Base-by-base conservation (phyloP, 1,284 basidiomycete species). In the Flammula alnicola region DNA sequence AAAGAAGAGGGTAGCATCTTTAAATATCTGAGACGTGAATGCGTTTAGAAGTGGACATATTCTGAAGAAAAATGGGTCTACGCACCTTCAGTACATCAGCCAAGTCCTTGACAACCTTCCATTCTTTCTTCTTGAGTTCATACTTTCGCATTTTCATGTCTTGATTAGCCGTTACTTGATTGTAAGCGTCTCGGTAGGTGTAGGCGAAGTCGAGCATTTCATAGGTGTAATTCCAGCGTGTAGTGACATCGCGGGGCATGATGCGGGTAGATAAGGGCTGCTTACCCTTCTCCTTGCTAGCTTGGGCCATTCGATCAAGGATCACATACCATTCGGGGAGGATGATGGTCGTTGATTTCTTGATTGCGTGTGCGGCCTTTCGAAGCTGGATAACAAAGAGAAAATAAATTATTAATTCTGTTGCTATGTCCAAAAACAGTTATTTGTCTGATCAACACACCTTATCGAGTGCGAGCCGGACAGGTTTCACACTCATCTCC, bases 1-100 rank as follows among this genome's bases (percentile, higher is more conserved):
- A 38, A 68, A 57, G 27, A 59, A 54, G 2, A 56, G n/a, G 4
- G 57, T 56, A 12, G 54, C 52, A 35, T 58, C 29, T 31, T 56
- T 56, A 25, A 58, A 56, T 8, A 56, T 40, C 54, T 58, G 20
- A 31, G 33, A n/a, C n/a, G n/a, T n/a, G n/a, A 31, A 41, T n/a
- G 20, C 8, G 20, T 40, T 11, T 9, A 23, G 22, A 6, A 20
- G 29, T n/a, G n/a, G n/a, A n/a, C n/a, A n/a, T n/a, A n/a, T 11
- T 20, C 17, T 12, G 29, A 20, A 20, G 12, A 16, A 25, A 39
- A 2, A 7, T 27, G 33, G 40, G 19, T 31, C 20, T 1, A n/a
- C 16, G 4, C 27, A 49, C 40, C 26, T 22, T 26, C 17, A 49
- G 11, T 3, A 41, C 14, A 16, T 49, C 39, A 10, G 27, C 7